These are phyloP conservation scores for Ceratobasidium sp. DNA, from an alignment of 1,284 basidiomycete species.

Conservation along the genomic window DNA sequence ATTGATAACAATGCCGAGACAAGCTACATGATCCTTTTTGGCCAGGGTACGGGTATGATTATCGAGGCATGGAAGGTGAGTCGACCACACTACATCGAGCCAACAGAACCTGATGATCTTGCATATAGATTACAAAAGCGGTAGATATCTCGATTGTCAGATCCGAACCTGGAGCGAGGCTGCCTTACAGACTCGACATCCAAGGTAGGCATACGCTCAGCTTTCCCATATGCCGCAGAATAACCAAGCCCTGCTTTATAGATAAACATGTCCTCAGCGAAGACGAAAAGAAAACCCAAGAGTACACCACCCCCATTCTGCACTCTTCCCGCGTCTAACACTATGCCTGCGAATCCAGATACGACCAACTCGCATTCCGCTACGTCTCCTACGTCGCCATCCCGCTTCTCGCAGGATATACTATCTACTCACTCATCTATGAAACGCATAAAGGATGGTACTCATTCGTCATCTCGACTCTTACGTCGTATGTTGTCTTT, in stretches of 20 bases:
- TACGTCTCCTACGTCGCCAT: conserved; percentile 90
- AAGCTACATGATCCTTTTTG: conserved; percentile 93
- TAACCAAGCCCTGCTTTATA: conserved; percentile 52
- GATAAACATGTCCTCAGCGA: conserved; percentile 94
- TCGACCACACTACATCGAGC: conserved; percentile 40
- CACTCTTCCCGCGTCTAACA: conserved; percentile 49
- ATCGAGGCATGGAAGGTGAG: conserved; percentile 96
- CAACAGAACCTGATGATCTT: conserved; percentile 51
- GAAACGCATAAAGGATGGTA: conserved; percentile 94
- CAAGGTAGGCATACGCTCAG: conserved; percentile 65
- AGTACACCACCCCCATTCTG: conserved; percentile 64
- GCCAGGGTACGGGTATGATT: conserved; percentile 85
- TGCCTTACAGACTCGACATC: conserved; percentile 86
- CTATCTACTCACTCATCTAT: conserved; percentile 90
- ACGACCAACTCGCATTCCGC: conserved; percentile 87
- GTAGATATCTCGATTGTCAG: conserved; percentile 81
- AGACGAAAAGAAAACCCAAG: conserved; percentile 98
- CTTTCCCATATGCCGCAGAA: neutral
- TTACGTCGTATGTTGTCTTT: conserved; percentile 46
- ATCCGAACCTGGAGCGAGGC: conserved; percentile 66
- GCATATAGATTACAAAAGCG: conserved; percentile 75
- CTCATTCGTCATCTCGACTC: conserved; percentile 84
- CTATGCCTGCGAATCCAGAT: conserved; percentile 60
- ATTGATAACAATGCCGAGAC: conserved; percentile 96
- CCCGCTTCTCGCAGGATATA: conserved; percentile 86